Evolutionary conservation across 495 filamentous ascomycete species (phyloP), one percentile per base, ranked within the genome.

Genomic region (Cercophora samala): DNA sequence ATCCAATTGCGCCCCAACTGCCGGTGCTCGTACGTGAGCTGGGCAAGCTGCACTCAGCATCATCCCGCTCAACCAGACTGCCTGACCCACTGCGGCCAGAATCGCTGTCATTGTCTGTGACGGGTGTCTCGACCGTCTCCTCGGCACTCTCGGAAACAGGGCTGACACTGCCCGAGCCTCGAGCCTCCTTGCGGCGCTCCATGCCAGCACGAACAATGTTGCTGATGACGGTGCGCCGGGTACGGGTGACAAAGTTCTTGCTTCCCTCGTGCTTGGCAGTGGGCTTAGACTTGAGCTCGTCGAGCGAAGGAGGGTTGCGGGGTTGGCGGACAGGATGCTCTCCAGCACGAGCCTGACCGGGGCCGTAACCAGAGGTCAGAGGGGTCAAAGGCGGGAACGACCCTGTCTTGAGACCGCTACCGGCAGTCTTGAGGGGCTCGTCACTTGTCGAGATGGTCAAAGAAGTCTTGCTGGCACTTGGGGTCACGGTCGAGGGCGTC

Each of bases 191-290:
- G 69, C 93, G 91, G 64, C 95, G 90, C 76, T 95, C 92, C 66
- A 93, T 86, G 19, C 94, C 93, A 65, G 93, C 93, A 69, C 92
- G 91, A 60, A 97, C 91, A 59, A 99, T 84, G 72, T 91, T 97
- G 80, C 90, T 89, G 56, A 99, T 88, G 18, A 96, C 96, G 71
- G 90, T 91, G 68, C 94, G 93, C 60, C 95, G 93, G 72, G 95
- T 93, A 68, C 94, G 94, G 37, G 92, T 89, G 21, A 91, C 89
- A 78, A 99, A 99, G 80, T 99, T 99, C 85, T 97, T 96, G 87
- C 94, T 97, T 46, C 96, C 95, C 73, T 97, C 94, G 69, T 95
- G 89, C 79, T 93, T 97, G 58, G 92, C 89, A 4, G 95, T 99
- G 5, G 95, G 95, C 78, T 93, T 93, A 25, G 89, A 87, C 67